phyloP scores from a whole-genome alignment of 2,329 filamentous ascomycete species.

The Graphium sp. region DNA sequence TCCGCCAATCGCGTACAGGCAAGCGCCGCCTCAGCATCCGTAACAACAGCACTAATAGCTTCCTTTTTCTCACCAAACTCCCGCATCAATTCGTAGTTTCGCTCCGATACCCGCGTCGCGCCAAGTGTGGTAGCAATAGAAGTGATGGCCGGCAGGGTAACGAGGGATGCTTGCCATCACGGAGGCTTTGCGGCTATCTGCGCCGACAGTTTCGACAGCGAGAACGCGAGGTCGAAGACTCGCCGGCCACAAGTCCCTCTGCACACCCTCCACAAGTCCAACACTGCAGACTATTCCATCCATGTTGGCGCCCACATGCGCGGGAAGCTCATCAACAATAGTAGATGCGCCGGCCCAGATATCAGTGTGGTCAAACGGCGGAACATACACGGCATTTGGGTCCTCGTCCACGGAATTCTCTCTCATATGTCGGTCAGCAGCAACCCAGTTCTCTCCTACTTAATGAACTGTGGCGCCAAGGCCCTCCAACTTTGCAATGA shows the following conservation, averaged over 20 bases:
- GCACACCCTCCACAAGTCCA: slow-evolving; percentile 61
- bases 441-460: slow-evolving; percentile 48
- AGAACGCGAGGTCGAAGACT: slow-evolving; percentile 35
- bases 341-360: slow-evolving; percentile 50
- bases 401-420: slow-evolving; percentile 37
- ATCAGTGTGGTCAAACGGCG: slow-evolving; percentile 51
- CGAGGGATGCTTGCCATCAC: slow-evolving; percentile 35
- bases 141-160: slow-evolving; percentile 55
- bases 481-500: slow-evolving; percentile 53
- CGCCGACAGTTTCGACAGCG: slow-evolving; percentile 61
- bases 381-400: slow-evolving; percentile 41
- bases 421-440: slow-evolving; percentile 51
- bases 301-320: slow-evolving; percentile 26
- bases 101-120: slow-evolving; percentile 50
- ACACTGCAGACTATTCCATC: slow-evolving; percentile 64
- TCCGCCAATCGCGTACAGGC: slow-evolving; percentile 65
- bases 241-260: slow-evolving; percentile 37
- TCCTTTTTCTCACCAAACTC: slow-evolving; percentile 12
- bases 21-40: slow-evolving; percentile 54
- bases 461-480: slow-evolving; percentile 56
- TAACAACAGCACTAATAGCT: slow-evolving; percentile 17
- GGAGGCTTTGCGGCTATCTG: slow-evolving; percentile 50
- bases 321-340: slow-evolving; percentile 33
- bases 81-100: slow-evolving; percentile 42
- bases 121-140: slow-evolving; percentile 62